Percentiles rank a stretch among this genome's conserved stretches.
Conservation (phyloP, 192 early-diverging fungal species). For the Neocallimastix lanati region DNA sequence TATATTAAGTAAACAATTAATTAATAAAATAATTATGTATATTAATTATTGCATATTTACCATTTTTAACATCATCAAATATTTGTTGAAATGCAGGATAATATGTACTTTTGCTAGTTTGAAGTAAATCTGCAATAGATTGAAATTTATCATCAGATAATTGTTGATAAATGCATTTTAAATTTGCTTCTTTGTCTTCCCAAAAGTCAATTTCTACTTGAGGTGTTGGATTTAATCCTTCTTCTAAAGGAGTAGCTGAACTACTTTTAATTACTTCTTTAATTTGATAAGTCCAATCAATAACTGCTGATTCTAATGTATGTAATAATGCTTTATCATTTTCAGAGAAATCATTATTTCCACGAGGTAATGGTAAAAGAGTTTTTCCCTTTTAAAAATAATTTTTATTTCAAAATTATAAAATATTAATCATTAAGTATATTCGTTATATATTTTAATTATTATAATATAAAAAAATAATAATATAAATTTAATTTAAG, state of each 20-base stretch:
- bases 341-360: slow-evolving; percentile 21
- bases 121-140: slow-evolving; percentile 28
- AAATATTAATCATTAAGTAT: too few relatives aligned
- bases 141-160: slow-evolving; percentile 44
- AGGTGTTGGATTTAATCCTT: slow-evolving; percentile 41
- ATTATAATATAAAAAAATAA: too few relatives aligned
- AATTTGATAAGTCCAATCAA: slow-evolving; percentile 52
- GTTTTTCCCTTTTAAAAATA: slow-evolving; percentile 57
- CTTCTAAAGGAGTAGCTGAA: slow-evolving; percentile 38
- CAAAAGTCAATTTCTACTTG: slow-evolving; percentile 50
- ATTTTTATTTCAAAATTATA: too few relatives aligned
- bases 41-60: too few relatives aligned
- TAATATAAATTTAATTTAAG: too few relatives aligned
- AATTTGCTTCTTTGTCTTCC: slow-evolving; percentile 43
- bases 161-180: slow-evolving; percentile 40
- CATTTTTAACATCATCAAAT: slow-evolving; percentile 40
- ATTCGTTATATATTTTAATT: too few relatives aligned
- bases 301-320: slow-evolving; percentile 43
- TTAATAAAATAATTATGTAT: too few relatives aligned
- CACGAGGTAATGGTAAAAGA: slow-evolving; percentile 43
- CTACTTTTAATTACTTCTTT: slow-evolving; percentile 40
- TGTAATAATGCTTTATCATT: slow-evolving; percentile 31
- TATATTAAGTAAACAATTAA: too few relatives aligned
- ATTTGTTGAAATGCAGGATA: slow-evolving; percentile 45
- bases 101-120: slow-evolving; percentile 43